Base-by-base conservation (phyloP, 2,329 filamentous ascomycete genomes). In the Colletotrichum theobromicola region DNA sequence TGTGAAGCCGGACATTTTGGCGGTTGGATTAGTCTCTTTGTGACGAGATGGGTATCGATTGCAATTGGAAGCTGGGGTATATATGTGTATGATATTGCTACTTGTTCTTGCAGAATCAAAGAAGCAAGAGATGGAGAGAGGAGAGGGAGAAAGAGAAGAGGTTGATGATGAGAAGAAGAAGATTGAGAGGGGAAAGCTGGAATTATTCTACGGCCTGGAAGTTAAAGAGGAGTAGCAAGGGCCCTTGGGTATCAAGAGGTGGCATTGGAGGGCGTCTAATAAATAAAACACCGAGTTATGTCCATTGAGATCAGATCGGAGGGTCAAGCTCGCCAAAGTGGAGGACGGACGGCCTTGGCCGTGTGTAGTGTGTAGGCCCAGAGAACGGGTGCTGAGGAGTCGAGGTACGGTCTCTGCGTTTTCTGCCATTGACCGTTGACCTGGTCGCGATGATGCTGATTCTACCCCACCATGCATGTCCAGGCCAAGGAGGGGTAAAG, bases 1-100 rank as follows among this genome's bases (percentile, higher is more conserved):
- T 83, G 94, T 94, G 88, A 98, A 95, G 34, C 24, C 55, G 74
- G 94, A 88, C 96, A 97, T 97, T 76, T 62, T 67, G 58, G 37
- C 24, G 10, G 26, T 55, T 69, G 66, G 63, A 55, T 69, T 32
- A 42, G 26, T 42, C 53, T 34, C n/a, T 21, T n/a, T 32, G 24
- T 16, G 12, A 21, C 18, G 57, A 60, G 26, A 34, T 28, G 55
- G 61, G 66, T 75, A 67, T 70, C 60, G 63, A 35, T 61, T 35
- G 16, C 55, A 60, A 67, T 61, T 68, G 18, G 42, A 63, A 53
- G 42, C 42, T 34, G 61, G 72, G 67, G 68, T 75, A 75, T 75
- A 72, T 75, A 72, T 75, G 70, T 71, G 55, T 34, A 34, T 34
- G 32, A 7, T 50, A 12, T 50, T 50, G 42, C 42, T 50, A n/a